phyloP scores from a whole-genome alignment of 495 filamentous ascomycete genomes.

The Glarea lozoyensis region DNA sequence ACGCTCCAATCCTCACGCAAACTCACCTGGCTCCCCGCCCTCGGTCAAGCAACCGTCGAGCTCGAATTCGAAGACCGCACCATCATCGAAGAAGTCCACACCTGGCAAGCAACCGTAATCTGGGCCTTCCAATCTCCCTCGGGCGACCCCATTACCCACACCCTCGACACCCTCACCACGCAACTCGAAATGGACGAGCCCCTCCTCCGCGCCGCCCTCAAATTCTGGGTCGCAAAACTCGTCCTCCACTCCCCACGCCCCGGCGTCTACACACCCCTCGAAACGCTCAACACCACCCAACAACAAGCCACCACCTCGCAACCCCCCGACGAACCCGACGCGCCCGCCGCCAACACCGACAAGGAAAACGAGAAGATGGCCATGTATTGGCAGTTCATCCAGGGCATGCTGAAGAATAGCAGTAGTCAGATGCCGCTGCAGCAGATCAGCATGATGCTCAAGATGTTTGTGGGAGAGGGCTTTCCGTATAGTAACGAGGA shows the following conservation, averaged over 20 bases:
- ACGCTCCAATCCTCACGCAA: slow-evolving; percentile 70
- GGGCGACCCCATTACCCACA: slow-evolving; percentile 24
- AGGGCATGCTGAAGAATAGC: slow-evolving; percentile 90
- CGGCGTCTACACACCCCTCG: slow-evolving; percentile 54
- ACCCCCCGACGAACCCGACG: slow-evolving; percentile 43
- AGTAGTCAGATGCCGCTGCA: slow-evolving; percentile 64
- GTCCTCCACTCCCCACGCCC: slow-evolving; percentile 55
- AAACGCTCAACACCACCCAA: slow-evolving; percentile 39
- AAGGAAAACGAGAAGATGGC: slow-evolving; percentile 65
- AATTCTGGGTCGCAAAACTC: slow-evolving; percentile 76
- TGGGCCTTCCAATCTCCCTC: slow-evolving; percentile 62
- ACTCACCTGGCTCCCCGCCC: slow-evolving; percentile 76
- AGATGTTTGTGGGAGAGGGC: slow-evolving; percentile 75
- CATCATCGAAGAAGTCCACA: slow-evolving; percentile 61
- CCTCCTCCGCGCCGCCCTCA: slow-evolving; percentile 66
- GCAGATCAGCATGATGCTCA: slow-evolving; percentile 88
- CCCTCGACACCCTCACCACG: slow-evolving; percentile 51
- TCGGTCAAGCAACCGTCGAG: slow-evolving; percentile 73
- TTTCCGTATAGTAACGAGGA: slow-evolving; percentile 73
- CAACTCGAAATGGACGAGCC: slow-evolving; percentile 66
- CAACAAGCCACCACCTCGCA: slow-evolving; percentile 28
- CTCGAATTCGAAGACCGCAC: slow-evolving; percentile 77
- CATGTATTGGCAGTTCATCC: slow-evolving; percentile 83
- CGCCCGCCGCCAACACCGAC: slow-evolving; percentile 36
- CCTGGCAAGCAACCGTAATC: slow-evolving; percentile 86